Evolutionary conservation across 306 rosid species (phyloP).

Genomic region (Mucuna pruriens): DNA sequence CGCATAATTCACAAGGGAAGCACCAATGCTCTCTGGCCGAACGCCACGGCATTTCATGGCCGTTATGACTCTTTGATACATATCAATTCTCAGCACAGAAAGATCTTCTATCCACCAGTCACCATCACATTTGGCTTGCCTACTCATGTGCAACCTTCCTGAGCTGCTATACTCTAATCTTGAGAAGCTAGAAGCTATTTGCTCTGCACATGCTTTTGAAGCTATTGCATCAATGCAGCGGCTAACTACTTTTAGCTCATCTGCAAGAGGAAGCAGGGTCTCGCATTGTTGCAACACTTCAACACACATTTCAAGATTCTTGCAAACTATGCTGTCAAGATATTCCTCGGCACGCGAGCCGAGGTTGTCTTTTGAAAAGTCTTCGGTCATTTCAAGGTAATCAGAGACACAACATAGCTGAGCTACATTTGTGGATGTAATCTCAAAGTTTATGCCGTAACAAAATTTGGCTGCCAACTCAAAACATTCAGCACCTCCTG

Average conservation of each 20-base stretch:
- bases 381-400: slow-evolving; percentile 96
- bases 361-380: slow-evolving; percentile 88
- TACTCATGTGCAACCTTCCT: slow-evolving; percentile 94
- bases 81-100: slow-evolving; percentile 82
- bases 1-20: slow-evolving; percentile 85
- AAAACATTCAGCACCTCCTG: slow-evolving; percentile 92
- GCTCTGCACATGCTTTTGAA: slow-evolving; percentile 94
- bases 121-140: slow-evolving; percentile 81
- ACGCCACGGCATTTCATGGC: slow-evolving; percentile 99
- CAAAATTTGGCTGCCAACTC: slow-evolving; percentile 97
- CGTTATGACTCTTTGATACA: slow-evolving; percentile 82
- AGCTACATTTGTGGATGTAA: slow-evolving; percentile 82
- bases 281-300: slow-evolving; percentile 95
- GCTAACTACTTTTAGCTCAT: slow-evolving; percentile 73
- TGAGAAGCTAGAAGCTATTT: slow-evolving; percentile 97
- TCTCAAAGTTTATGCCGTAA: slow-evolving; percentile 95
- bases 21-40: slow-evolving; percentile 93
- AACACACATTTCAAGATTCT: slow-evolving; percentile 93
- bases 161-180: slow-evolving; percentile 98
- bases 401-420: slow-evolving; percentile 89
- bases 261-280: slow-evolving; percentile 82
- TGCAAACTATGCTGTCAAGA: slow-evolving; percentile 77
- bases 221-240: slow-evolving; percentile 97
- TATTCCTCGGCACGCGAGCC: slow-evolving; percentile 86
- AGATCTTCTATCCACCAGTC: slow-evolving; percentile 99